Percentiles rank a stretch among this genome's conserved stretches.
These are phyloP conservation scores for Gaultheria prostrata DNA, from an alignment of 148 eudicot species.

Conservation along the genomic window DNA sequence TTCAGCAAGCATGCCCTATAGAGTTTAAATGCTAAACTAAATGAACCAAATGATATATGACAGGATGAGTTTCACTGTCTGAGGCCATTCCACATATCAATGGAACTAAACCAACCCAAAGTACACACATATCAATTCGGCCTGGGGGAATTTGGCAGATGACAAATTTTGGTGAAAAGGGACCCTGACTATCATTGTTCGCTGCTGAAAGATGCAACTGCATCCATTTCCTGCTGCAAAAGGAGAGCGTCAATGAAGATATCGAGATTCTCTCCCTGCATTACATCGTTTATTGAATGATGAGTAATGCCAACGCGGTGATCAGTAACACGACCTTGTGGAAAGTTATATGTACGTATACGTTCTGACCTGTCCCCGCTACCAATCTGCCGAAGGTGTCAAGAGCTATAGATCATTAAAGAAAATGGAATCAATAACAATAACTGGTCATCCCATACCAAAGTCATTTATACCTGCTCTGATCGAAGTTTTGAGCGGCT, in stretches of 20 bases:
- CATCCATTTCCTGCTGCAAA: constrained; percentile 84
- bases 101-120: neutral
- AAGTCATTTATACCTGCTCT: constrained; percentile 59
- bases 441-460: neutral
- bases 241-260: constrained; percentile 77
- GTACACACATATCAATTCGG: neutral
- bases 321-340: constrained; percentile 96
- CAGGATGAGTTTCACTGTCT: neutral
- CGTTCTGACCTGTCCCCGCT: constrained; percentile 98
- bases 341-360: constrained; percentile 95
- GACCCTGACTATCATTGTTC: constrained; percentile 15
- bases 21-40: neutral
- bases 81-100: neutral
- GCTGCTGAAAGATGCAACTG: constrained; percentile 67
- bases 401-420: neutral
- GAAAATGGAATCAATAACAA: neutral
- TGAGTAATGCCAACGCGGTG: constrained; percentile 88
- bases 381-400: constrained; percentile 55
- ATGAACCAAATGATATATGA: neutral
- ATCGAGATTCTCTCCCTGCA: constrained; percentile 83
- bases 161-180: neutral
- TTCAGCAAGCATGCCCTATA: neutral
- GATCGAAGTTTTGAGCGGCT: constrained; percentile 71
- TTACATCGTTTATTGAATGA: constrained; percentile 66
- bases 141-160: neutral